Evolutionary conservation across 2,329 filamentous ascomycete genomes (phyloP).

Genomic region (Fusarium tanahbumbuense): DNA sequence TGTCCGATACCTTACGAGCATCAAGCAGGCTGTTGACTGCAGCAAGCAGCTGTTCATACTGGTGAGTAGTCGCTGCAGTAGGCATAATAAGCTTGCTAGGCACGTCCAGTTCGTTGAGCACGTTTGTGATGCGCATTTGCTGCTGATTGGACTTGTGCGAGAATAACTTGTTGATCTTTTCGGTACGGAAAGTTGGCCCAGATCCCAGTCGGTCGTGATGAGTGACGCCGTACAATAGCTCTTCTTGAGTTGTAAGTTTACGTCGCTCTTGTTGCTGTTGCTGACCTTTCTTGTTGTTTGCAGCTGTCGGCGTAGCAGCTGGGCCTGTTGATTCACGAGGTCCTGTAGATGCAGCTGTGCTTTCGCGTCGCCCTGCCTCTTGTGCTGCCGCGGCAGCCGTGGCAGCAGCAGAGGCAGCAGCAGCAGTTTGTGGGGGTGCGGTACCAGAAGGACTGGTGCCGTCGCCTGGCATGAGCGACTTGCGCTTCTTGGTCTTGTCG

Average conservation of each 20-base stretch:
- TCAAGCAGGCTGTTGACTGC: conserved; percentile 78
- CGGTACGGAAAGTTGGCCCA: conserved; percentile 90
- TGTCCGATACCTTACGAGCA: conserved; percentile 78
- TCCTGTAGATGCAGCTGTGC: conserved; percentile 61
- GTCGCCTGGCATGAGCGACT: conserved; percentile 73
- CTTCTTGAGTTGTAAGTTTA: conserved; percentile 79
- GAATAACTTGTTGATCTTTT: conserved; percentile 82
- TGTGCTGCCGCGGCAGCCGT: conserved; percentile 47
- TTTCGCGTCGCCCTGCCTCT: conserved; percentile 61
- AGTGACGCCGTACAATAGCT: conserved; percentile 83
- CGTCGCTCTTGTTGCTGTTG: conserved; percentile 65
- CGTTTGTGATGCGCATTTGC: conserved; percentile 78
- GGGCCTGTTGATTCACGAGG: conserved; percentile 52
- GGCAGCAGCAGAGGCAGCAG: conserved; percentile 26
- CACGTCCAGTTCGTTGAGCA: conserved; percentile 78
- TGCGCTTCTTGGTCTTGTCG: conserved; percentile 91
- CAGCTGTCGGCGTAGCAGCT: conserved; percentile 50
- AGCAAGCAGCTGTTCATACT: conserved; percentile 77
- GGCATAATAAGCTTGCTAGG: conserved; percentile 78
- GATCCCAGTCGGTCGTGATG: conserved; percentile 86
- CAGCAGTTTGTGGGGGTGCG: conserved; percentile 49
- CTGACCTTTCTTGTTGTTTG: conserved; percentile 63
- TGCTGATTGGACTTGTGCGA: conserved; percentile 81
- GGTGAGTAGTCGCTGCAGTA: conserved; percentile 75
- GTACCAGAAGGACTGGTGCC: conserved; percentile 59